Evolutionary conservation across 768 basidiomycete species (phyloP).

Genomic region (Astraeus odoratus): DNA sequence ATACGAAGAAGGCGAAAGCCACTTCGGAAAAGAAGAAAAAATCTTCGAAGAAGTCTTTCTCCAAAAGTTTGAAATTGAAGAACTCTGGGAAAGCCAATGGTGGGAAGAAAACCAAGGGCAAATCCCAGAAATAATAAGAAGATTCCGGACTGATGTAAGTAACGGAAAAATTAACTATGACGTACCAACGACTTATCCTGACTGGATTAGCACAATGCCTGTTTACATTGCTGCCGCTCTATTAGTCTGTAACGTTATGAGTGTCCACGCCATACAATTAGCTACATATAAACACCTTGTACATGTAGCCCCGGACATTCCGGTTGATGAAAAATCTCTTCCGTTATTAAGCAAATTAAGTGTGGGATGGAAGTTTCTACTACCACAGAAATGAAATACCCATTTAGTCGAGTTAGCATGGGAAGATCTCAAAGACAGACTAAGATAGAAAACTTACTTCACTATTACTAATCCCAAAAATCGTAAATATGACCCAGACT

Average conservation of each 20-base stretch:
- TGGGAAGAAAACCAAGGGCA: no score
- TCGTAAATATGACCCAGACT: background rate
- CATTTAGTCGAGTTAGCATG: no score
- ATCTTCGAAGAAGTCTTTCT: background rate
- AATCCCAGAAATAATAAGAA: no score
- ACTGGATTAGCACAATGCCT: background rate
- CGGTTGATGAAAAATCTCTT: background rate
- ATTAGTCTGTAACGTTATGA: background rate
- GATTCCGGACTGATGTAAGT: background rate
- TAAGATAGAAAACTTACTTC: background rate
- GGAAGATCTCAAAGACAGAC: background rate
- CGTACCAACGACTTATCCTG: background rate
- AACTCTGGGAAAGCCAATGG: no score
- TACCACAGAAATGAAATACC: no score
- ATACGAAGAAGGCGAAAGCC: background rate
- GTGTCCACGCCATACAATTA: background rate
- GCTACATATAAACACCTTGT: background rate
- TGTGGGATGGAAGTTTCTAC: no score
- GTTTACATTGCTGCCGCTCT: background rate
- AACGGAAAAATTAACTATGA: background rate
- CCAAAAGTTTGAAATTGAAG: no score
- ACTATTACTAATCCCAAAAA: background rate
- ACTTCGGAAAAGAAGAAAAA: background rate
- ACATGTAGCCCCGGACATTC: background rate
- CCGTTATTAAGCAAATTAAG: background rate